A percentile compares a stretch with the other conserved stretches of the same genome.
These are phyloP conservation scores for Haplographium delicatum DNA, from an alignment of 495 filamentous ascomycete species.

Conservation along the genomic window DNA sequence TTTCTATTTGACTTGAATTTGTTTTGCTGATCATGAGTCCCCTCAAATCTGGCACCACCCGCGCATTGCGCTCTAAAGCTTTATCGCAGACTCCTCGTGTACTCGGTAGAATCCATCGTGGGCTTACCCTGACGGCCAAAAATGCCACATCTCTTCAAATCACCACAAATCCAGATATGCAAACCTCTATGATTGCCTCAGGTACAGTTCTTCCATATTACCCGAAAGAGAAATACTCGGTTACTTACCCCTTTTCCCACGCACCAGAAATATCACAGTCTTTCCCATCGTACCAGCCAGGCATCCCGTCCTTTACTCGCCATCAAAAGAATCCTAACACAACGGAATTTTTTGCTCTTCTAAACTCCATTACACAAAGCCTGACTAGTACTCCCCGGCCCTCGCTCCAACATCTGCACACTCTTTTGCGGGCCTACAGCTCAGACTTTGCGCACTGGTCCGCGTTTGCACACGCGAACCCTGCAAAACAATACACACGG, in stretches of 20 bases:
- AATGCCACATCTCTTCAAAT: neutral
- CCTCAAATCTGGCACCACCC: conserved; percentile 4
- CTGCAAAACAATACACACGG: conserved; percentile 66
- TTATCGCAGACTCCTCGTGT: neutral
- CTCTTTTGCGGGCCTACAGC: conserved; percentile 15
- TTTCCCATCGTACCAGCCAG: neutral
- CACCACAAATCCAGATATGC: neutral
- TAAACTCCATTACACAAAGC: conserved; percentile 12
- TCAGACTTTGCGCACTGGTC: conserved; percentile 54
- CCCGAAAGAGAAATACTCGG: neutral
- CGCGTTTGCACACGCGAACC: conserved; percentile 62
- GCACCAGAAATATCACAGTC: neutral
- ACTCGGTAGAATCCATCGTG: neutral
- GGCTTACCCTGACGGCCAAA: neutral
- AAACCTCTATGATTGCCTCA: neutral
- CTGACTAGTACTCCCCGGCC: conserved; percentile 9
- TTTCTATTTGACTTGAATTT: neutral
- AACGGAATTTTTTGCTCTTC: conserved; percentile 12
- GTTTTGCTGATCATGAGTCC: neutral
- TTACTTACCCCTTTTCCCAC: neutral
- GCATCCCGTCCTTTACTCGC: neutral
- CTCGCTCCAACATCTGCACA: conserved; percentile 8
- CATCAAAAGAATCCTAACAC: too few species aligned
- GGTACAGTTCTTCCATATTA: neutral
- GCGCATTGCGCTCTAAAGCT: neutral